phyloP scores from a whole-genome alignment of 495 filamentous ascomycete genomes.

The Tuber brumale region DNA sequence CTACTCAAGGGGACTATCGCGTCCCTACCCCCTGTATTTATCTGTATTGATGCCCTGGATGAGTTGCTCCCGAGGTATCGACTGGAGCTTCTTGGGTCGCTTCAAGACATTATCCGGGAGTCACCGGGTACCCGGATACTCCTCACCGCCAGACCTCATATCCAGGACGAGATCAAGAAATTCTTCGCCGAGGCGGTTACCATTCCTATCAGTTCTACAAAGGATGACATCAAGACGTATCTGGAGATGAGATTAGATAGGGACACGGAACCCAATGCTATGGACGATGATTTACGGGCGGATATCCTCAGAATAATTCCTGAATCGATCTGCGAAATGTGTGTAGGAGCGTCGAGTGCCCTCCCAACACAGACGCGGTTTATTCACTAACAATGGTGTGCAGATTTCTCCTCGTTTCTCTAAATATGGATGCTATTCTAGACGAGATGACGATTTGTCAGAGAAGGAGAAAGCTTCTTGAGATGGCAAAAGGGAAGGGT shows the following conservation, averaged over 20 bases:
- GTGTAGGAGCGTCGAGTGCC: background rate
- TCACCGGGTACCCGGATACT: too few relatives aligned
- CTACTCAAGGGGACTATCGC: background rate
- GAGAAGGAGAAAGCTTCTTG: background rate
- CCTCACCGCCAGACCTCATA: background rate
- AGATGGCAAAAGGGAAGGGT: background rate
- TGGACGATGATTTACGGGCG: background rate
- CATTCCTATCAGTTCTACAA: background rate
- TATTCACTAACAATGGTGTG: too few relatives aligned
- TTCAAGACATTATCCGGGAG: background rate
- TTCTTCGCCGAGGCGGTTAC: background rate
- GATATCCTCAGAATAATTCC: background rate
- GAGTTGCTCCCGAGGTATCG: background rate
- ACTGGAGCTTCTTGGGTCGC: background rate
- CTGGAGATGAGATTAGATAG: background rate
- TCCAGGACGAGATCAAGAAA: background rate
- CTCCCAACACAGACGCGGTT: too few relatives aligned
- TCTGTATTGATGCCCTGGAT: background rate
- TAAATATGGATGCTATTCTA: background rate
- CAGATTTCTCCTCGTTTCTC: background rate
- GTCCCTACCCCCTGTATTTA: background rate
- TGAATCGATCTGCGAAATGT: background rate
- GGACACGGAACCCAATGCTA: background rate
- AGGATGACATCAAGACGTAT: background rate
- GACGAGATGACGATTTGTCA: background rate